Evolutionary conservation across 495 filamentous ascomycete species (phyloP), one percentile per base, ranked within the genome.

Genomic region (Echria macrotheca): DNA sequence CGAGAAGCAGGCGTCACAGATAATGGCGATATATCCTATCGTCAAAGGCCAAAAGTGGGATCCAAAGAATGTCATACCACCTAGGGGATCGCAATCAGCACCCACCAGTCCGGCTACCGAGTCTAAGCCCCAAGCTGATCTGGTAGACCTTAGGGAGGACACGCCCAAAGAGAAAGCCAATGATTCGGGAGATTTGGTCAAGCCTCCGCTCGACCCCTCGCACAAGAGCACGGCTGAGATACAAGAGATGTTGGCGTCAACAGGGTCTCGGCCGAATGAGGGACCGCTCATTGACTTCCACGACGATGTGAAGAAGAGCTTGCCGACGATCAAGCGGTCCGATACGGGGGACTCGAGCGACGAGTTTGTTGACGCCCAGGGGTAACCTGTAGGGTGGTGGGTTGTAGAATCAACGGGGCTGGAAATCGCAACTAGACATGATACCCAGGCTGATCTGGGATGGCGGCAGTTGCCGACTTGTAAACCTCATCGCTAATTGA

Each of bases 11-110:
- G 75, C 77, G 23, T 76, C 91, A 56, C 93, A 97, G 65, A 95
- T 97, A 37, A 71, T 91, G 49, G 73, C 85, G 25, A 86, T 97
- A 37, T 85, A 85, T 8, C 90, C 93, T 4, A 90, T 99, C 59
- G 63, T 97, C 25, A 75, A 75, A 43, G 89, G 89, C 49, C 88
- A 94, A 61, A 69, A 69, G 46, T 54, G 52, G 24, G 69, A 52
- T 33, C 57, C 64, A 19, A 64, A 59, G 55, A 69, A 71, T 46
- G 57, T 51, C 14, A 70, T 73, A 23, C 72, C 69, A 8, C 64
- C 65, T 15, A 57, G 58, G 32, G 42, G 55, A 1, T 53, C 68
- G 5, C 15, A 54, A 3, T 53, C 54, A 1, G 47, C 44, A 2
- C 42, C 37, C 11, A 44, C 11, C 28, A 46, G 24, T 31, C 43